Conservation (phyloP, 257 asterid species). For the Anisodus tanguticus region DNA sequence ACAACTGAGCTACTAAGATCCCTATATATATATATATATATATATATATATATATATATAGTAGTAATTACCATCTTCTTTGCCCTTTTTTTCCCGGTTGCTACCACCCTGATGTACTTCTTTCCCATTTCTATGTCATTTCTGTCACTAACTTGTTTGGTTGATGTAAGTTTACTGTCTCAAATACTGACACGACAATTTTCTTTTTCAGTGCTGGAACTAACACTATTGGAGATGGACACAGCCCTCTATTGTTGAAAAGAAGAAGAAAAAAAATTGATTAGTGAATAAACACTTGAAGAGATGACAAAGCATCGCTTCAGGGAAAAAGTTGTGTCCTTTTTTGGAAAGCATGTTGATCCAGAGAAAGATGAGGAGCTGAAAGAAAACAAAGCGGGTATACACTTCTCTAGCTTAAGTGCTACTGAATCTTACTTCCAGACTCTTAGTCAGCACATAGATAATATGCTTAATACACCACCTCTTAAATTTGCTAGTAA, state of each 20-base stretch:
- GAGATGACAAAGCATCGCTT: constrained; percentile 63
- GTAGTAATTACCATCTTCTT: neutral
- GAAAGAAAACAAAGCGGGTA: constrained; percentile 67
- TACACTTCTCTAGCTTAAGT: neutral
- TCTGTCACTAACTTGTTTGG: neutral
- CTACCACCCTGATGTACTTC: neutral
- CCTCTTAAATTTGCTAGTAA: too few species aligned
- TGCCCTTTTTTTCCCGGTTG: neutral
- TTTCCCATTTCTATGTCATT: neutral
- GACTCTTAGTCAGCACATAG: neutral
- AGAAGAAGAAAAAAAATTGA: constrained; percentile 24
- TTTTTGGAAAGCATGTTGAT: constrained; percentile 59
- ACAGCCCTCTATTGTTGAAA: constrained; percentile 27
- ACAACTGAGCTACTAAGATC: too few species aligned
- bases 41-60: too few species aligned
- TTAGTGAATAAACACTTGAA: constrained; percentile 39
- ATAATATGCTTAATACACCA: neutral
- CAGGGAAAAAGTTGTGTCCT: constrained; percentile 56
- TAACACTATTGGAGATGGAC: constrained; percentile 33
- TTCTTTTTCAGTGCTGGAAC: neutral
- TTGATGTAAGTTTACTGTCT: neutral
- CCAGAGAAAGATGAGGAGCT: constrained; percentile 62
- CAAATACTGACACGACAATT: neutral
- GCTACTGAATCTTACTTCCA: constrained; percentile 10
- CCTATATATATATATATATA: too few species aligned